phyloP scores from a whole-genome alignment of 2,329 filamentous ascomycete species.

The Cladosporium sp. region DNA sequence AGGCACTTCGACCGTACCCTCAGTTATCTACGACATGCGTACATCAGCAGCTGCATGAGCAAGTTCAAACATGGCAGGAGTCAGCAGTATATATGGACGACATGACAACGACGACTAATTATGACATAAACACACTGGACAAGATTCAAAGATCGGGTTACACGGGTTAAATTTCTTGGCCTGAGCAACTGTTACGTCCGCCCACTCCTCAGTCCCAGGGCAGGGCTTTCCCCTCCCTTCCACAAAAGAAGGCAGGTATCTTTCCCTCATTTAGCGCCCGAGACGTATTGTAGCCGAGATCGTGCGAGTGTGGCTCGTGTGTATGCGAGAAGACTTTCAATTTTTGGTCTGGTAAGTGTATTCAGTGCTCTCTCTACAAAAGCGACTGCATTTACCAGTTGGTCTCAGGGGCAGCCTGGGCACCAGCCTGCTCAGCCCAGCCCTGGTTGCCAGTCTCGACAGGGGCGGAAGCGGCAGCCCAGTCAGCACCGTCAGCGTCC shows the following conservation, averaged over 20 bases:
- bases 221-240: slow-evolving; percentile 93
- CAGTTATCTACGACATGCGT: too few relatives aligned
- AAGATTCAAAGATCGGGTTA: slow-evolving; percentile 1
- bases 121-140: background rate
- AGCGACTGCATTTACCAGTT: slow-evolving; percentile 43
- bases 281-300: slow-evolving; percentile 11
- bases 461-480: slow-evolving; percentile 57
- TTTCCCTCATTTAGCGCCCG: slow-evolving; percentile 96
- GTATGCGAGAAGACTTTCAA: slow-evolving; percentile 4
- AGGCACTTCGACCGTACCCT: too few relatives aligned
- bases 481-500: slow-evolving; percentile 64
- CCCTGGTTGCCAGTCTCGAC: slow-evolving; percentile 48
- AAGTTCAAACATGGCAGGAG: too few relatives aligned
- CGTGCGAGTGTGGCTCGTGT: background rate
- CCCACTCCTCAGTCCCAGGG: slow-evolving; percentile 44
- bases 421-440: slow-evolving; percentile 43
- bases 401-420: slow-evolving; percentile 33
- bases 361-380: slow-evolving; percentile 14
- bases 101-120: too few relatives aligned
- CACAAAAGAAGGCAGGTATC: slow-evolving; percentile 65
- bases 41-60: too few relatives aligned
- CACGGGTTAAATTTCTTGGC: slow-evolving; percentile 19
- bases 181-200: slow-evolving; percentile 27
- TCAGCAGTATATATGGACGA: too few relatives aligned
- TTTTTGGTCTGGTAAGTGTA: slow-evolving; percentile 8